Base-by-base conservation (phyloP, 2,329 filamentous ascomycete genomes). In the Shiraia sp. region DNA sequence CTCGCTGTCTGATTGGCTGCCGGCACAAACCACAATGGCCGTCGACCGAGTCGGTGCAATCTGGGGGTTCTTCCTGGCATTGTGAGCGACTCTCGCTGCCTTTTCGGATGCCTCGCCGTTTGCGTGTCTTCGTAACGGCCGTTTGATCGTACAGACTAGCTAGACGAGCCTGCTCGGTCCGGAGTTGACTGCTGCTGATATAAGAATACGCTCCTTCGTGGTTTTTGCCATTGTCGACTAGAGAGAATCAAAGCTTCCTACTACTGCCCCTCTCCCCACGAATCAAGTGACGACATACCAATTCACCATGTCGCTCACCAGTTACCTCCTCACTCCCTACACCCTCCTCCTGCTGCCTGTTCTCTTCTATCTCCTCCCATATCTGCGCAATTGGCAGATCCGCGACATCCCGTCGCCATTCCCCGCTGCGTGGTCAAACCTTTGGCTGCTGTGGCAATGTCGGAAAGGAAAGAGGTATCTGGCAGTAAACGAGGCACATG, bases 401-500 rank as follows among this genome's bases (percentile, higher is more conserved):
- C 65, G 52, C 47, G 65, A 72, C 53, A 78, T 88, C 12, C 85
- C 85, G 0, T 78, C 78, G 0, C 85, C 85, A 0, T 82, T 85
- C 53, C 77, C 80, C 0, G 83, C 83, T 2, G 75, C 77, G 10
- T 88, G 91, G 66, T 82, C 84, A 22, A 90, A 90, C 56, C 71
- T 95, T 19, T 96, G 91, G 91, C 79, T 96, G 15, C 69, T 96
- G 42, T 73, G 69, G 49, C 75, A 78, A 53, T 68, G 61, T 37
- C 82, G 91, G 2, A 75, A 79, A 3, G 90, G 90, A 2, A 75
- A 61, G 35, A 61, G 75, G 25, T 78, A 72, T 48, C 60, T 73
- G n/a, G 70, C 72, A n/a, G 74, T 95, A n/a, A 78, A 95, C 57
- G 70, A 83, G 25, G 75, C 82, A 6, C 90, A 96, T 70, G 80